These are phyloP conservation scores for Fusarium guadeloupense DNA, from an alignment of 2,329 filamentous ascomycete genomes.

Conservation along the genomic window DNA sequence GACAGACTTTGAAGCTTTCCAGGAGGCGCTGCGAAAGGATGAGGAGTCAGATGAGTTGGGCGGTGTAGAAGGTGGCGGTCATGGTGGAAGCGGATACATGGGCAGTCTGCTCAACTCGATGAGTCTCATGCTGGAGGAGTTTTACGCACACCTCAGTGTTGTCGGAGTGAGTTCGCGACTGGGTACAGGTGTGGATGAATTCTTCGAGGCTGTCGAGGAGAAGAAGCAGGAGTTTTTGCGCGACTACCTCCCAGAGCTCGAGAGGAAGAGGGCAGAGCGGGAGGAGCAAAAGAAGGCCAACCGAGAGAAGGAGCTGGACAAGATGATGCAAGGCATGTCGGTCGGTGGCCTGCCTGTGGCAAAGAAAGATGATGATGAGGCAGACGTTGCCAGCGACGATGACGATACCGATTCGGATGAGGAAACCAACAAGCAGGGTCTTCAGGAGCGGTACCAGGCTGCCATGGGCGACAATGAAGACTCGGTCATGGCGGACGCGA, in stretches of 20 bases:
- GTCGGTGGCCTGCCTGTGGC: slow-evolving; percentile 51
- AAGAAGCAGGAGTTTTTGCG: slow-evolving; percentile 89
- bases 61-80: slow-evolving; percentile 72
- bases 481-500: slow-evolving; percentile 63
- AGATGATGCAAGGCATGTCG: slow-evolving; percentile 93
- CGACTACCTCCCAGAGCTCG: slow-evolving; percentile 92
- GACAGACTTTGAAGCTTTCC: slow-evolving; percentile 98
- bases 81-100: slow-evolving; percentile 93
- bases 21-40: slow-evolving; percentile 82
- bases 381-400: slow-evolving; percentile 66
- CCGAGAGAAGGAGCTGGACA: slow-evolving; percentile 84
- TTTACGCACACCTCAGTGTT: slow-evolving; percentile 92
- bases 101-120: slow-evolving; percentile 94
- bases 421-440: slow-evolving; percentile 69
- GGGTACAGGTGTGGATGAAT: slow-evolving; percentile 89
- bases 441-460: slow-evolving; percentile 80
- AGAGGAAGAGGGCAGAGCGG: slow-evolving; percentile 77
- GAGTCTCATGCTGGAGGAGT: slow-evolving; percentile 97
- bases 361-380: slow-evolving; percentile 55
- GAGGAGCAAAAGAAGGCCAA: slow-evolving; percentile 77
- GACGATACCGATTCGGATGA: slow-evolving; percentile 66
- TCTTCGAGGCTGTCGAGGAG: slow-evolving; percentile 87
- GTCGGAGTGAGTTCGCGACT: slow-evolving; percentile 95
- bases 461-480: slow-evolving; percentile 71
- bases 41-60: slow-evolving; percentile 82